These are phyloP conservation scores for Aegilops tauschii DNA, from an alignment of 176 grass and related monocot genomes.

Conservation along the genomic window DNA sequence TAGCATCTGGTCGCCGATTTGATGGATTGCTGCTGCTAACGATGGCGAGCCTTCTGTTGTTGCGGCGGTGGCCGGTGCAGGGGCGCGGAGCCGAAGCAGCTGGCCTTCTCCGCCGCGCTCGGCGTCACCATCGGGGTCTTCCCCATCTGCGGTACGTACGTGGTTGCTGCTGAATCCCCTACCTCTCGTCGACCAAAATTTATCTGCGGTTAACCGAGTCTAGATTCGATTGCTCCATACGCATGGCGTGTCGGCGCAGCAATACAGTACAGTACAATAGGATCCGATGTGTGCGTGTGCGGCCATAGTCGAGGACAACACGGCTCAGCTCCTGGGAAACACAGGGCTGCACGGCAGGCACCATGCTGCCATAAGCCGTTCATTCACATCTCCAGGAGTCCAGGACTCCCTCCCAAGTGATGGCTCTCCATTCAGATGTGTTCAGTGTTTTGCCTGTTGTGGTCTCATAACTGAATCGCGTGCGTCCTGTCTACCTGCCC, in stretches of 20 bases:
- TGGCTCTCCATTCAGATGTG: no score
- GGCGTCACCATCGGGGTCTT: constrained; percentile 81
- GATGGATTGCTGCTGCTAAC: background rate
- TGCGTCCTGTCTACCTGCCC: background rate
- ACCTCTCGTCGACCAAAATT: background rate
- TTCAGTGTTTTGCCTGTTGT: background rate
- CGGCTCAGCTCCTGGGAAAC: background rate
- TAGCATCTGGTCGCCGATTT: background rate
- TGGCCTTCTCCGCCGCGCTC: constrained; percentile 88
- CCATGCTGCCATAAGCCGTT: no score
- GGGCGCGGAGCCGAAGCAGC: constrained; percentile 82
- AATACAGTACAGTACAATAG: no score
- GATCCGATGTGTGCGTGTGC: no score
- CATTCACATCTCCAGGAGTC: background rate
- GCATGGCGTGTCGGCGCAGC: background rate
- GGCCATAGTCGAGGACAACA: background rate
- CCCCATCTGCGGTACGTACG: constrained; percentile 87
- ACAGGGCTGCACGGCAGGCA: background rate
- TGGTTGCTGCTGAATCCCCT: background rate
- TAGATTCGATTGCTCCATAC: background rate
- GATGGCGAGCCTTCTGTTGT: background rate
- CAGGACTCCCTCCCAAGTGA: no score
- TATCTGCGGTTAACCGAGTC: background rate
- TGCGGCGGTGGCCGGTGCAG: constrained; percentile 31
- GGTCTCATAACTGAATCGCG: background rate